Evolutionary conservation across 169 alveolate species (phyloP).

Genomic region (Perkinsus marinus): DNA sequence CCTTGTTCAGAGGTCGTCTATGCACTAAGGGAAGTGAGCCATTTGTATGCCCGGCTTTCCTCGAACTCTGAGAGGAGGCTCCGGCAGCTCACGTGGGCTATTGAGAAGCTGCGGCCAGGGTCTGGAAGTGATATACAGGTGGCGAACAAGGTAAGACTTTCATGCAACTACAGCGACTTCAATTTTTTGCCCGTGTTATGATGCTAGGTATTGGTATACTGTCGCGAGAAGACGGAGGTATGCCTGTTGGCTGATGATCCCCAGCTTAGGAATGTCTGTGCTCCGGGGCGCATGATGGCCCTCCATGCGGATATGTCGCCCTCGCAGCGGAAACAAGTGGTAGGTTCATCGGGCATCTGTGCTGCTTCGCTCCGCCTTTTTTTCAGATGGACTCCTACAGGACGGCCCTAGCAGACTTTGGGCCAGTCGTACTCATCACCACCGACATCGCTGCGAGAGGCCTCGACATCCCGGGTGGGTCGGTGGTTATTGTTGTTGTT

Average conservation of each 20-base stretch:
- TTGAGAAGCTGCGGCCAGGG: not conserved
- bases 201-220: not conserved
- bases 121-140: not conserved
- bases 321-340: not conserved
- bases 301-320: not conserved
- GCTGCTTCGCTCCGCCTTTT: not conserved
- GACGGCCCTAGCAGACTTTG: not conserved
- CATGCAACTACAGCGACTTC: not conserved
- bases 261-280: not conserved
- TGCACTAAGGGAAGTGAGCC: not conserved
- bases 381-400: not conserved
- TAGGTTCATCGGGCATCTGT: no score
- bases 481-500: not conserved
- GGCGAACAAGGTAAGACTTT: not conserved
- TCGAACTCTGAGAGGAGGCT: not conserved
- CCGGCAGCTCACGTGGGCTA: not conserved
- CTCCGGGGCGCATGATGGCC: not conserved
- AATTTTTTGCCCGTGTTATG: not conserved
- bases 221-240: not conserved
- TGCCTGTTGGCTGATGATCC: not conserved
- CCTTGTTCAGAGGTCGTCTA: not conserved
- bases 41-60: not conserved
- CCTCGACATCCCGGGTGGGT: slow-evolving; percentile 76
- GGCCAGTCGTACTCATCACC: slow-evolving; percentile 62
- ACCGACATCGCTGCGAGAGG: slow-evolving; percentile 99